These are phyloP conservation scores for Strigomonas culicis DNA, from an alignment of 208 protist genomes.

Conservation along the genomic window DNA sequence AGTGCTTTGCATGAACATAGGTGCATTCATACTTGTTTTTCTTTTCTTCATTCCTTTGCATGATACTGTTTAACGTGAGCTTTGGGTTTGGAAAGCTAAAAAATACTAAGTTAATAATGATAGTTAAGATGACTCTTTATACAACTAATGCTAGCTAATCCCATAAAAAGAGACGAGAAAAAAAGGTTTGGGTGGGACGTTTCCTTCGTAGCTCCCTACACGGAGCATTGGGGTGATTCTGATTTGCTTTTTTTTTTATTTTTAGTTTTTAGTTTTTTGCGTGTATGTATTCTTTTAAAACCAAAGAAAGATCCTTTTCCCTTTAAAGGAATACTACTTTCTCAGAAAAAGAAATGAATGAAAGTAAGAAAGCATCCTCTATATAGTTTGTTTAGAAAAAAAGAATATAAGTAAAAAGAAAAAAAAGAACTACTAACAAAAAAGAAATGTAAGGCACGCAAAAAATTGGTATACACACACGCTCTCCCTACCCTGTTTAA, in stretches of 20 bases:
- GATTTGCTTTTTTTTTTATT: not conserved
- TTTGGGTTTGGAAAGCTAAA: too few species aligned
- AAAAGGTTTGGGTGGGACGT: not conserved
- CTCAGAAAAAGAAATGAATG: not conserved
- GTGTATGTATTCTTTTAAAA: conserved; percentile 8
- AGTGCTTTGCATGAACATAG: too few species aligned
- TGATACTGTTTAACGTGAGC: too few species aligned
- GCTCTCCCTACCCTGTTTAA: conserved; percentile 24
- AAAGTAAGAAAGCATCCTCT: conserved; percentile 12
- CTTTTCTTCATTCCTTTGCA: not conserved
- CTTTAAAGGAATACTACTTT: not conserved
- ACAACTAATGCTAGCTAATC: too few species aligned
- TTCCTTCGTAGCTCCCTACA: not conserved
- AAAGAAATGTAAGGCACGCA: not conserved
- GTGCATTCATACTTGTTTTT: too few species aligned
- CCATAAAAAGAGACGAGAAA: not conserved
- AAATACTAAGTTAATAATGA: not conserved
- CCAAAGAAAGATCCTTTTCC: not conserved
- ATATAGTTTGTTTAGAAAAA: conserved; percentile 4
- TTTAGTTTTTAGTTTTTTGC: conserved; percentile 5
- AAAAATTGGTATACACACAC: conserved; percentile 2
- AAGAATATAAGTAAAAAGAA: conserved; percentile 7
- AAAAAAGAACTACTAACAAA: conserved; percentile 5
- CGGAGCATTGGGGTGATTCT: too few species aligned
- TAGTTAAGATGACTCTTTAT: not conserved